Base-by-base conservation (phyloP, 2,329 filamentous ascomycete genomes). In the Aureobasidium lini region DNA sequence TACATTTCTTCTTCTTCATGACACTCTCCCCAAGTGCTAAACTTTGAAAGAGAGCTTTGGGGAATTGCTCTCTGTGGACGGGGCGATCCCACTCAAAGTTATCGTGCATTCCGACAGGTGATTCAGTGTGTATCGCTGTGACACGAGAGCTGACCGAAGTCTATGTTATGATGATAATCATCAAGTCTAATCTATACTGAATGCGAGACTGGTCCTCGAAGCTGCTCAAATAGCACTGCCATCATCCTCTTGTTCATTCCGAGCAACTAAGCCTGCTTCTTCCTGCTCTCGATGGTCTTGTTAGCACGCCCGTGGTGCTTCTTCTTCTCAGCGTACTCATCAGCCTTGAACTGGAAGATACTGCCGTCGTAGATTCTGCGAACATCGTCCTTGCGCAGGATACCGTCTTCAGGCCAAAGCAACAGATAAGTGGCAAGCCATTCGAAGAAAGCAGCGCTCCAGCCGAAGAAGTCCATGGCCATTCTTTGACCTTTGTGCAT, bases 331-430 rank as follows among this genome's bases (percentile, higher is more conserved):
- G 64, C 64, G 59, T 67, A 67, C 60, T 72, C 70, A 50, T 71
- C 66, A 5, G 71, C 72, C 60, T 76, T 73, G 18, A 67, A 71
- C 62, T 78, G 77, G 62, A 80, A 81, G 43, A 81, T 72, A 66
- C 78, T 80, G 8, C 80, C 79, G 66, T 82, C 79, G 63, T 77
- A 82, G 6, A 81, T 70, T 7, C 75, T 66, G n/a, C 79, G 67
- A 16, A 82, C 73, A 57, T 85, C 82, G 47, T 85, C 81, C 69
- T 85, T 85, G 65, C 70, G 75, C 70, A 84, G 76, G 53, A 73
- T 72, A 0, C 82, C 82, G 65, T 85, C 80, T 42, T 57, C 54
- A 3, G 54, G 52, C 52, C 52, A 56, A 18, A 56, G 48, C 13
- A 50, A 31, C 15, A 58, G 39, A 31, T 46, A 52, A 9, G 54